Conservation (phyloP, 2,329 filamentous ascomycete genomes). For the Nemania serpens region DNA sequence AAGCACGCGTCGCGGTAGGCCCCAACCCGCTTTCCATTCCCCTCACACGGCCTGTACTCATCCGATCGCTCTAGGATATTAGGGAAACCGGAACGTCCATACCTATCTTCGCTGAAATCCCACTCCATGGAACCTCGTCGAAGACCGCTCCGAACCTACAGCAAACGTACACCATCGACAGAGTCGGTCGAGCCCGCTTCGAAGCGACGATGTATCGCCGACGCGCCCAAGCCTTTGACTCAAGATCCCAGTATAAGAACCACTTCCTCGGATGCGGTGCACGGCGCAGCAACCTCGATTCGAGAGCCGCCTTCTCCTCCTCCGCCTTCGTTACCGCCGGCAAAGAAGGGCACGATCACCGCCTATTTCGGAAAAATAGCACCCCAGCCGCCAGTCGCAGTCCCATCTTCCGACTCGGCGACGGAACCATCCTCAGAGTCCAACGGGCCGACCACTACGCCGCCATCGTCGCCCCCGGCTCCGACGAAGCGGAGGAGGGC, state of each 20-base stretch:
- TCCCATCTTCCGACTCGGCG: slow-evolving; percentile 25
- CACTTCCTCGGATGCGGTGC: background rate
- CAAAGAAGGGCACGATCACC: slow-evolving; percentile 39
- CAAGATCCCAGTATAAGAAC: background rate
- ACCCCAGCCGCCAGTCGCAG: slow-evolving; percentile 26
- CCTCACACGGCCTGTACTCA: background rate
- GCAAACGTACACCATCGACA: slow-evolving; percentile 39
- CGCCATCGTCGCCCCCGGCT: slow-evolving; percentile 40
- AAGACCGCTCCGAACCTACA: slow-evolving; percentile 45
- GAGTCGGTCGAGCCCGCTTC: slow-evolving; percentile 31
- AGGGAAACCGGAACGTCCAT: slow-evolving; percentile 30
- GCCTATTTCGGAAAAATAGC: slow-evolving; percentile 39
- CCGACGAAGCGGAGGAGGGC: slow-evolving; percentile 33
- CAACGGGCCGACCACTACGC: slow-evolving; percentile 34
- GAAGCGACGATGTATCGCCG: slow-evolving; percentile 35
- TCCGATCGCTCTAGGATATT: slow-evolving; percentile 13
- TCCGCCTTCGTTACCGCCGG: slow-evolving; percentile 9
- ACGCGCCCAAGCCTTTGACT: background rate
- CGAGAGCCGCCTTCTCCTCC: background rate
- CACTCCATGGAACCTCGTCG: slow-evolving; percentile 31
- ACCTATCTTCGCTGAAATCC: slow-evolving; percentile 24
- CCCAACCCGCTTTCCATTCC: background rate
- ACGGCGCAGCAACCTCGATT: background rate
- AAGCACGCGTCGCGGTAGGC: slow-evolving; percentile 25
- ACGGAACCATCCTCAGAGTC: slow-evolving; percentile 30